Evolutionary conservation across 2,329 filamentous ascomycete species (phyloP), one percentile per base, ranked within the genome.

Genomic region (Colletotrichum incanum): DNA sequence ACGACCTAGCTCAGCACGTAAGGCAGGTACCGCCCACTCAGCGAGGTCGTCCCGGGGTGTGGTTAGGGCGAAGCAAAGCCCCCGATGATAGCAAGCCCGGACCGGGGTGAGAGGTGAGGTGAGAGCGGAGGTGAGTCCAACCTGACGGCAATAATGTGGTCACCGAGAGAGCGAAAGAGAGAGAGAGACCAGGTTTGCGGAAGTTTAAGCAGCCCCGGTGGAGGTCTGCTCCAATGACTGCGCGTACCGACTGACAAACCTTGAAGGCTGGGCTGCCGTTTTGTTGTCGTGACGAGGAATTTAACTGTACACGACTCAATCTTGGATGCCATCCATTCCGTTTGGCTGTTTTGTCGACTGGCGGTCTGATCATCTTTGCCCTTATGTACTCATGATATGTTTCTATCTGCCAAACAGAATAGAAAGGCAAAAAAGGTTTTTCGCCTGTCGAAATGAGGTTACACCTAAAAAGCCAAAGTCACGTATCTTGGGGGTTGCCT

Each of bases 191-290:
- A 50, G 66, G 66, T 65, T 58, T 58, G 50, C 66, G 52, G 34
- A 69, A 41, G 52, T 58, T 59, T 49, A 64, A 65, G 34, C 67
- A 69, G 43, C 34, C 34, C 56, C 43, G 49, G 60, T 69, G 37
- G 34, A 59, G 26, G 45, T 56, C 16, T 28, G 55, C 60, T 65
- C 66, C 49, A 65, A 65, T 58, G 26, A 14, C n/a, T 52, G 52
- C 60, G 34, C 66, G 43, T 50, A 20, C 45, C 66, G 43, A 26
- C n/a, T 41, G 34, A 12, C 64, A 49, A 58, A 67, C 65, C 58
- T 63, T 67, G 58, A 23, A 64, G 61, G 43, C 31, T 55, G 26
- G 43, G 41, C 11, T 56, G 7, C 47, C 23, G 56, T 61, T 55
- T 6, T 59, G n/a, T 47, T 45, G 34, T 59, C 14, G n/a, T 31